These are phyloP conservation scores for Lentinula sp. DNA, from an alignment of 768 basidiomycete species.

Conservation along the genomic window DNA sequence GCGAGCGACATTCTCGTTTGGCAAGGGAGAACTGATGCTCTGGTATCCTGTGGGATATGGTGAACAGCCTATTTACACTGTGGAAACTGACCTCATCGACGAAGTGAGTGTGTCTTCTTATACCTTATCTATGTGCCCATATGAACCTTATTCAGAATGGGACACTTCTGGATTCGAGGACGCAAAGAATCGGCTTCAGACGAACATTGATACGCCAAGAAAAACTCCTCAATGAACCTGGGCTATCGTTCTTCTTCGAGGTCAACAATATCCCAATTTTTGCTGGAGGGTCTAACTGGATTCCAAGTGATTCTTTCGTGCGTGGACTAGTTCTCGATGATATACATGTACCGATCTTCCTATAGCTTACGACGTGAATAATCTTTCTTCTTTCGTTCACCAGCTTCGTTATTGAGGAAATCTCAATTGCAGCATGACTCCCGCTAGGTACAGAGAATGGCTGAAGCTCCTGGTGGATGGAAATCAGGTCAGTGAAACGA, in stretches of 20 bases:
- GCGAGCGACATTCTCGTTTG: conserved; percentile 41
- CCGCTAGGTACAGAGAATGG: conserved; percentile 71
- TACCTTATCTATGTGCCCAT: neutral
- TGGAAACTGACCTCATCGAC: conserved; percentile 50
- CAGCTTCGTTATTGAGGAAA: neutral
- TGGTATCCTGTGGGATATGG: conserved; percentile 91
- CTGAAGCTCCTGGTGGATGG: conserved; percentile 80
- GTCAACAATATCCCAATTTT: conserved; percentile 87
- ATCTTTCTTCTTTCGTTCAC: neutral
- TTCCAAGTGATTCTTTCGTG: conserved; percentile 88
- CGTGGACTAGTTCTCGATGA: neutral
- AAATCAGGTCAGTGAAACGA: conserved; percentile 70
- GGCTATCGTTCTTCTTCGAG: conserved; percentile 84
- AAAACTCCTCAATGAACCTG: conserved; percentile 67
- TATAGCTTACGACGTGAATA: conserved; percentile 50
- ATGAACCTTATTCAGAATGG: conserved; percentile 30
- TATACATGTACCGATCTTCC: neutral
- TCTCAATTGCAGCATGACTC: conserved; percentile 26
- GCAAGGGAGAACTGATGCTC: conserved; percentile 53
- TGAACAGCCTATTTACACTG: conserved; percentile 68
- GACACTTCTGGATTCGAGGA: conserved; percentile 44
- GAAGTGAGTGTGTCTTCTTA: conserved; percentile 30
- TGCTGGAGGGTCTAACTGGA: conserved; percentile 91
- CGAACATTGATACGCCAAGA: conserved; percentile 77
- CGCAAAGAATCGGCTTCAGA: conserved; percentile 70